Percentiles rank a stretch among this genome's conserved stretches.
These are phyloP conservation scores for Pseudisothecium myosuroides DNA, from an alignment of 225 moss, liverwort and hornwort species.

Conservation along the genomic window DNA sequence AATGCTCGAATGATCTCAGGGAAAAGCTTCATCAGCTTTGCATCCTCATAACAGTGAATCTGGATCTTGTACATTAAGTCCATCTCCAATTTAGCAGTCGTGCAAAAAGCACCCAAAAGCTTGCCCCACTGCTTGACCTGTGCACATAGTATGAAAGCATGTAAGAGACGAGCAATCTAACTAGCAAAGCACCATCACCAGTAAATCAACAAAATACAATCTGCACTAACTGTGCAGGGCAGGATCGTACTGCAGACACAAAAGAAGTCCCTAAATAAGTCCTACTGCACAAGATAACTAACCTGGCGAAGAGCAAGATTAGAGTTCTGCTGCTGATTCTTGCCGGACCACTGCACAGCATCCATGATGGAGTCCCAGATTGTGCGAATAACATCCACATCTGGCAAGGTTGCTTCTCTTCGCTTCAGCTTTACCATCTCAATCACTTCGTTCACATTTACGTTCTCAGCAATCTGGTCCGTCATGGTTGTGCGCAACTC, in stretches of 20 bases:
- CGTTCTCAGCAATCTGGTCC: conserved; percentile 72
- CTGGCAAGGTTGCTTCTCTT: conserved; percentile 71
- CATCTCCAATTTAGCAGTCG: conserved; percentile 81
- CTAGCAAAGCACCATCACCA: not conserved
- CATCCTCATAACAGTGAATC: conserved; percentile 91
- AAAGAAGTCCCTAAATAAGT: not conserved
- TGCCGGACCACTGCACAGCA: conserved; percentile 94
- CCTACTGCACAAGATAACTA: not conserved
- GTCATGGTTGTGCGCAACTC: conserved; percentile 73
- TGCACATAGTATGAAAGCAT: not conserved
- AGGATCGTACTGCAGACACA: not conserved
- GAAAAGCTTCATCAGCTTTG: conserved; percentile 95
- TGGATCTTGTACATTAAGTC: conserved; percentile 89
- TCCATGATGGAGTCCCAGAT: conserved; percentile 98
- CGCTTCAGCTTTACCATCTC: conserved; percentile 88
- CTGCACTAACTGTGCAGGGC: not conserved
- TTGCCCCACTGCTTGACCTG: conserved; percentile 98
- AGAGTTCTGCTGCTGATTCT: conserved; percentile 94
- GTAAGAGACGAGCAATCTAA: not conserved
- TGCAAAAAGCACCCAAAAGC: conserved; percentile 85
- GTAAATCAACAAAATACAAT: not conserved
- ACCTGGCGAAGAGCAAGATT: conserved; percentile 89
- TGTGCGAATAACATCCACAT: conserved; percentile 83
- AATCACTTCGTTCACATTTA: conserved; percentile 73
- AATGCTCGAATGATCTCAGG: conserved; percentile 89